Evolutionary conservation across 306 rosid species (phyloP).

Genomic region (Adenanthera pavonina): DNA sequence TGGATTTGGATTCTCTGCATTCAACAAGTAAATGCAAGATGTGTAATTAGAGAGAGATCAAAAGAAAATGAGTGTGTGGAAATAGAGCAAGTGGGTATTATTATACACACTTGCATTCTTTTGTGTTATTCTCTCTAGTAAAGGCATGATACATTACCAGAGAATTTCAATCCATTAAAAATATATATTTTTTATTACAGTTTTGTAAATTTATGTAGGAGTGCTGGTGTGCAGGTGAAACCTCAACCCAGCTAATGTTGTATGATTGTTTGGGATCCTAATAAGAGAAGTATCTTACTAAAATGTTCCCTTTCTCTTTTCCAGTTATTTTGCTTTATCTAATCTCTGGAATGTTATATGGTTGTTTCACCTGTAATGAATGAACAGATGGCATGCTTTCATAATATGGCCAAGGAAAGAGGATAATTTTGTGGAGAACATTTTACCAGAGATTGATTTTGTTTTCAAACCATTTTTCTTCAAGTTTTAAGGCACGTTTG

Average conservation of each 20-base stretch:
- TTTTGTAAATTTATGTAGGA: conserved; percentile 72
- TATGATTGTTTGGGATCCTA: conserved; percentile 43
- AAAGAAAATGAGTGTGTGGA: neutral
- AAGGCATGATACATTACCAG: neutral
- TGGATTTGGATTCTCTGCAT: neutral
- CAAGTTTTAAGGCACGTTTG: no score
- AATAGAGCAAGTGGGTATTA: neutral
- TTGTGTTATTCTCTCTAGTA: neutral
- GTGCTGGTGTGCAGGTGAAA: conserved; percentile 60
- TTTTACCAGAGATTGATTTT: neutral
- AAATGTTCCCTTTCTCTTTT: conserved; percentile 10
- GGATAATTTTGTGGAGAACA: neutral
- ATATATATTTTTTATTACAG: conserved; percentile 26
- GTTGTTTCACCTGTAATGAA: neutral
- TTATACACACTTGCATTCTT: neutral
- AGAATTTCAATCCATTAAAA: neutral
- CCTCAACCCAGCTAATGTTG: conserved; percentile 61
- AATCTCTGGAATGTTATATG: neutral
- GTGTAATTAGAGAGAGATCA: neutral
- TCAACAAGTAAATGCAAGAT: neutral
- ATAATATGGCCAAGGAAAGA: no score
- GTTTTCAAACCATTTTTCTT: neutral
- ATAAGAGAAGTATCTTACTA: conserved; percentile 38
- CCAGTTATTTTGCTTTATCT: neutral
- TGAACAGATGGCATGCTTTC: neutral